Evolutionary conservation across 495 filamentous ascomycete species (phyloP).

Genomic region (Hypoxylon fragiforme): DNA sequence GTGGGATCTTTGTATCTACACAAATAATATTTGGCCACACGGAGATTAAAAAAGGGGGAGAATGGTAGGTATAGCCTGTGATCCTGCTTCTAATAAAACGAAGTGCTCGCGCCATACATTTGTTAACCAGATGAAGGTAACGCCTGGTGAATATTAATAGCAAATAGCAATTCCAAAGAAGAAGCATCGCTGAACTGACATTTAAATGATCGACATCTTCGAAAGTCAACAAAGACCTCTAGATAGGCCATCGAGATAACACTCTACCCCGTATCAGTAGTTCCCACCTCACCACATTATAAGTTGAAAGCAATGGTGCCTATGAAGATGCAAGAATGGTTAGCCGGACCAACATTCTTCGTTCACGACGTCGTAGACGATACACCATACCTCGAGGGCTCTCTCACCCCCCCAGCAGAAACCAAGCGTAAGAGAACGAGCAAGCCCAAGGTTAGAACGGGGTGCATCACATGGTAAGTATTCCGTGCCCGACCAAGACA

Average conservation of each 20-base stretch:
- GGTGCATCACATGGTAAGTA: slow-evolving; percentile 33
- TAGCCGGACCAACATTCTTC: slow-evolving; percentile 7
- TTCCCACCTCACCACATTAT: no score
- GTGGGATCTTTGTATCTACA: neutral
- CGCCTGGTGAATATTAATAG: no score
- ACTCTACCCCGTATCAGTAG: no score
- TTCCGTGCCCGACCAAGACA: neutral
- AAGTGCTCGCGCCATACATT: slow-evolving; percentile 9
- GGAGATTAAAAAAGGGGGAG: slow-evolving; percentile 4
- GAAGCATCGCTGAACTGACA: no score
- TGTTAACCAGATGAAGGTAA: neutral
- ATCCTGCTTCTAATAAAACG: slow-evolving; percentile 21
- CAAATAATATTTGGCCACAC: slow-evolving; percentile 15
- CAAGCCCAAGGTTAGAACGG: slow-evolving; percentile 31
- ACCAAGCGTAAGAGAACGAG: slow-evolving; percentile 30
- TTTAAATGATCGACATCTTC: no score
- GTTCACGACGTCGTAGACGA: slow-evolving; percentile 17
- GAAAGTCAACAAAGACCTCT: no score
- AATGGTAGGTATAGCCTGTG: no score
- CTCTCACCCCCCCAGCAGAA: neutral
- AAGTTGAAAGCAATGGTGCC: slow-evolving; percentile 13
- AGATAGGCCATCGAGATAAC: no score
- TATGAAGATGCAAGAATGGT: slow-evolving; percentile 7
- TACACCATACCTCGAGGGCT: slow-evolving; percentile 1
- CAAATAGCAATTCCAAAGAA: no score